Conservation (phyloP, 2,329 filamentous ascomycete genomes). For the Colletotrichum acutatum region DNA sequence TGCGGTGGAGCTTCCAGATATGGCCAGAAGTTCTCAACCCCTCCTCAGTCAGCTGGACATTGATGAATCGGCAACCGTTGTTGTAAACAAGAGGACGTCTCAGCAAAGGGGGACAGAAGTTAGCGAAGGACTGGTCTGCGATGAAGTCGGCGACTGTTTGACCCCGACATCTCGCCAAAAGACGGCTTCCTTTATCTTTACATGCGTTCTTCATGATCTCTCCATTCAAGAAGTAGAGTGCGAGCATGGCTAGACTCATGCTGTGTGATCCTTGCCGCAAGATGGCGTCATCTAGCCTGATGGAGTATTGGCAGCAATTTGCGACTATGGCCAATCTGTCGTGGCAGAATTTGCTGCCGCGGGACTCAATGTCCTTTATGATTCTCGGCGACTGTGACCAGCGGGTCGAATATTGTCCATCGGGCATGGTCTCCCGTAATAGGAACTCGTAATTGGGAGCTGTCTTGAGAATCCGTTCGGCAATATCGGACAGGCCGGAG, state of each 20-base stretch:
- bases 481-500: not conserved
- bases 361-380: not conserved
- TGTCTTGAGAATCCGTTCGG: not conserved
- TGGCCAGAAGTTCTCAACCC: not conserved
- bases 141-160: not conserved
- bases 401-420: not conserved
- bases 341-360: not conserved
- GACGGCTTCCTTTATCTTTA: no score
- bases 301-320: conserved; percentile 11
- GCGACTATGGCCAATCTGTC: conserved; percentile 5
- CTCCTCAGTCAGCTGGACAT: not conserved
- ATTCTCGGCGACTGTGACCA: conserved; percentile 1
- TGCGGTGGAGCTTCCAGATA: not conserved
- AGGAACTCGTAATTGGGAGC: not conserved
- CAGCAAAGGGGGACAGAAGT: not conserved
- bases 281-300: not conserved
- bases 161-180: not conserved
- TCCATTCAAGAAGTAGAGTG: not conserved
- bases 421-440: not conserved
- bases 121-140: not conserved
- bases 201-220: not conserved
- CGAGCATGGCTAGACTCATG: not conserved
- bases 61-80: not conserved
- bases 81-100: not conserved
- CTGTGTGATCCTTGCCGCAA: not conserved